A percentile compares a stretch with the other conserved stretches of the same genome.
Evolutionary conservation across 768 basidiomycete species (phyloP).

Genomic region (Sarcodon sp.): DNA sequence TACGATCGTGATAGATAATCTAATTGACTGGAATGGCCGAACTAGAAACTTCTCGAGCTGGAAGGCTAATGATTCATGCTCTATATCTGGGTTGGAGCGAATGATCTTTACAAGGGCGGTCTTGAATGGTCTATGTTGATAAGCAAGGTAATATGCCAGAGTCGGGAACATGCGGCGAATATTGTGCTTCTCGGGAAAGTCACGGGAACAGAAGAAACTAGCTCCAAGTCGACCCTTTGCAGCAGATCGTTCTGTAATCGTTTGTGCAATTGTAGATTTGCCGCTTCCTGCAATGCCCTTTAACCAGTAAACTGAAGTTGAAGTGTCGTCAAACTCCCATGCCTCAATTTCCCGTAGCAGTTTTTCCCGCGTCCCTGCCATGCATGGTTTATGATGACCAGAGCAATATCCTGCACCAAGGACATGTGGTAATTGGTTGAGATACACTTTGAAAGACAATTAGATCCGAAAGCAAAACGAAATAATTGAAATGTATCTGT

Average conservation of each 20-base stretch:
- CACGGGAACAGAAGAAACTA: slow-evolving; percentile 19
- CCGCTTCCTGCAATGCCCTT: slow-evolving; percentile 22
- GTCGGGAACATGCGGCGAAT: slow-evolving; percentile 17
- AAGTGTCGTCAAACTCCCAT: slow-evolving; percentile 11
- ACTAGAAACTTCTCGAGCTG: slow-evolving; percentile 6
- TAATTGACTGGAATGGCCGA: background rate
- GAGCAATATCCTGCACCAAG: no score
- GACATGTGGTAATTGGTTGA: no score
- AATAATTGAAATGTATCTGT: no score
- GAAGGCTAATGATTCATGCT: background rate
- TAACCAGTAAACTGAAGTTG: slow-evolving; percentile 14
- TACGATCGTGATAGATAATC: slow-evolving; percentile 13
- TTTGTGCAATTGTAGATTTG: slow-evolving; percentile 23
- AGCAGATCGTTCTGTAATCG: slow-evolving; percentile 13
- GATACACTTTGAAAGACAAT: no score
- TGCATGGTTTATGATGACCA: no score
- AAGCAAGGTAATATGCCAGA: slow-evolving; percentile 17
- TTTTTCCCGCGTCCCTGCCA: no score
- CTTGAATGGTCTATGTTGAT: slow-evolving; percentile 5
- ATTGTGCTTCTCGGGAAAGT: slow-evolving; percentile 6
- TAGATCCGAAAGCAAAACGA: no score
- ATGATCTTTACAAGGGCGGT: background rate
- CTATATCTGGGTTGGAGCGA: background rate
- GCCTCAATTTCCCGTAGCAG: slow-evolving; percentile 6
- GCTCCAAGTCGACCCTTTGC: slow-evolving; percentile 15